Conservation (phyloP, 495 filamentous ascomycete species). For the Trichoderma parareesei region DNA sequence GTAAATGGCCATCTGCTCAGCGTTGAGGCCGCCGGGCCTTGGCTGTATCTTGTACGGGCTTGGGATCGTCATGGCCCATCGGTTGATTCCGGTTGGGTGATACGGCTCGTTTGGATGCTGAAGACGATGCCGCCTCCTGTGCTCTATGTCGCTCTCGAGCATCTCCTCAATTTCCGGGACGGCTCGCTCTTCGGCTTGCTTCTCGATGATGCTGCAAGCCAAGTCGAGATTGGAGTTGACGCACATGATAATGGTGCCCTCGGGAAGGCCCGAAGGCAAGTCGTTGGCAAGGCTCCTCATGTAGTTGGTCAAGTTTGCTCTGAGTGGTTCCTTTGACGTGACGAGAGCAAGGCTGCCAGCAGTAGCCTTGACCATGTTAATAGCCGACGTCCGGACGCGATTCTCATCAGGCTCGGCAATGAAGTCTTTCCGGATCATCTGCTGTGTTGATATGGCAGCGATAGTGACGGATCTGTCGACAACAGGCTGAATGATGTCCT, state of each 20-base stretch:
- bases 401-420: conserved; percentile 86
- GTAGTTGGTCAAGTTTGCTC: conserved; percentile 93
- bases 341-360: conserved; percentile 89
- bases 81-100: conserved; percentile 59
- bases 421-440: conserved; percentile 94
- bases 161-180: conserved; percentile 90
- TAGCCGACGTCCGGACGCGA: conserved; percentile 70
- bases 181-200: conserved; percentile 86
- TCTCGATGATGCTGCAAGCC: conserved; percentile 86
- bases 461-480: conserved; percentile 97
- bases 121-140: conserved; percentile 61
- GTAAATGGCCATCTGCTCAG: conserved; percentile 90
- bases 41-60: conserved; percentile 77
- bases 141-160: conserved; percentile 66
- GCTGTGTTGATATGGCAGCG: conserved; percentile 87
- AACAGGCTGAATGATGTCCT: conserved; percentile 92
- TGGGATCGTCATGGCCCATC: conserved; percentile 82
- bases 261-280: conserved; percentile 61
- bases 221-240: conserved; percentile 96
- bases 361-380: conserved; percentile 85
- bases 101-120: conserved; percentile 73
- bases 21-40: conserved; percentile 59
- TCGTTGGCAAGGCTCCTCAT: conserved; percentile 74
- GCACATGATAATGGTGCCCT: conserved; percentile 90
- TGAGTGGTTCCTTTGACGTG: conserved; percentile 94